Evolutionary conservation across 2,329 filamentous ascomycete species (phyloP), one percentile per base, ranked within the genome.

Genomic region (Ciborinia camelliae): DNA sequence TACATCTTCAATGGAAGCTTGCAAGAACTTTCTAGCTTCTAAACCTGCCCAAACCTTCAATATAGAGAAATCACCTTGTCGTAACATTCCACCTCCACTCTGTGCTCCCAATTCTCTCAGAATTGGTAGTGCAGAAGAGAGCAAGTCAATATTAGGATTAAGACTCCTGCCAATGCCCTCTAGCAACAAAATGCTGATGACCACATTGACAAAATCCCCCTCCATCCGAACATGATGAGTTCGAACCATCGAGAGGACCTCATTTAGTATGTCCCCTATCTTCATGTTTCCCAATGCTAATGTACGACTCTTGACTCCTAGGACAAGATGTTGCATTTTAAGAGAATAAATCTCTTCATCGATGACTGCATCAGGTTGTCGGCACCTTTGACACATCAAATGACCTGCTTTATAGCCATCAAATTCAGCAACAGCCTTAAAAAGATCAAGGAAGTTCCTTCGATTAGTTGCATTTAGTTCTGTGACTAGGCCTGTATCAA

Each of bases 201-300:
- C 94, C 5, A 99, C 95, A 74, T 99, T 99, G 75, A 99, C 92
- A 75, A 98, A 99, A 76, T 99, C 95, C 10, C 95, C 95, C 77
- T 99, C 95, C 59, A 99, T 84, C 10, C 95, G 85, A 4, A 99
- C 95, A 74, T 99, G 95, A 75, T 99, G 95, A 12, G 82, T 81
- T 63, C 95, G 86, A 37, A 99, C 95, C 92, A 99, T 97, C 66
- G 84, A 84, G 52, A 99, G 81, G 0, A 98, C 95, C 71, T 96
- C 86, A 73, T 95, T 92, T 37, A 99, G 78, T 26, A 99, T 92
- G 71, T 99, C 95, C 14, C 95, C 95, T 68, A 99, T 97, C 79
- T 93, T 96, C 78, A 99, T 90, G 73, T 92, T 97, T 5, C 94
- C 94, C 0, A 99, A 82, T 0, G 95, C 93, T 64, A 99, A 89